Base-by-base conservation (phyloP, 805 yeast species). In the Wickerhamiella kurtzmanii region DNA sequence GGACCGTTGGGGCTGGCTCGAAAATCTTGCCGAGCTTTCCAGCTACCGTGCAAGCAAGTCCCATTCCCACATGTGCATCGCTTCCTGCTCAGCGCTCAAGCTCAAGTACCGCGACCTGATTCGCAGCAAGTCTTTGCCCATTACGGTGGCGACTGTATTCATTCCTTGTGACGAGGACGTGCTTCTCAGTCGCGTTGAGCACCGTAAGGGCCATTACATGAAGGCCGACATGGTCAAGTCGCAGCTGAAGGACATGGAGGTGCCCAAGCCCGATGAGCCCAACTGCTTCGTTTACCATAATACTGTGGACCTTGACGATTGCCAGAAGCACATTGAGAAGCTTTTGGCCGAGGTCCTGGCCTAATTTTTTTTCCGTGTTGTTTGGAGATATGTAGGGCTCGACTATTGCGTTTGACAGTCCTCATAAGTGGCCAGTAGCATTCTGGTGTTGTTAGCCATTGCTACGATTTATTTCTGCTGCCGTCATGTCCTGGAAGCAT, bases 1-100 rank as follows among this genome's bases (percentile, higher is more conserved):
- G 1, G 98, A 92, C 63, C 68, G 98, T 50, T 83, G 89, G 88
- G 88, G 74, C 1, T 92, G 98, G 98, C 71, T 92, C 17, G 63
- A 68, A 36, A 60, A 61, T 36, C 64, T 92, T 11, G 64, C 75
- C 2, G 51, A 54, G 0, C 56, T 62, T n/a, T 70, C 79, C 3
- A 43, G 55, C 13, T 59, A 59, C 22, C 58, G 58, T 22, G 61
- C 62, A 2, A 58, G 55, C 4, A 48, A 54, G 35, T 51, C 65
- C 25, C 52, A 63, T 1, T 37, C 39, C 2, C 44, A 42, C 2
- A 53, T 59, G 2, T 65, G 75, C 2, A 73, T 92, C 4, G 82
- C 82, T 1, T 75, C 94, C 3, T 92, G 98, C 60, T 88, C 96
- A 1, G 79, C 89, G 60, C 69, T 92, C 60, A 89, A 88, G 65